phyloP scores from a whole-genome alignment of 108 stramenopile genomes.

The Craspedostauros australis region DNA sequence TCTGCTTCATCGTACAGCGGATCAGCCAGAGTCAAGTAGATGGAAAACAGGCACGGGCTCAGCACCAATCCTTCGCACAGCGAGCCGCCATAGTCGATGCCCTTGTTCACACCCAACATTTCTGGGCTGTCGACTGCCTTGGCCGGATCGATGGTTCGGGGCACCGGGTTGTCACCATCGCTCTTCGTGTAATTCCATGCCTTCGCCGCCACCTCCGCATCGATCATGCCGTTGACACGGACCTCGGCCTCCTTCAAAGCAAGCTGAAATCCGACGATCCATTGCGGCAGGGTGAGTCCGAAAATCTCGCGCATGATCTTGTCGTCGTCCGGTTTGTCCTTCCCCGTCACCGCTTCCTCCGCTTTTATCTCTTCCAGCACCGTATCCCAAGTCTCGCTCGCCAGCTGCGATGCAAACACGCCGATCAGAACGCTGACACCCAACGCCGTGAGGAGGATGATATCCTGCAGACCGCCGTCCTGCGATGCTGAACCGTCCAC shows the following conservation, averaged over 20 bases:
- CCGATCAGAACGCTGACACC: slow-evolving; percentile 79
- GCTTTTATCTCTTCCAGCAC: slow-evolving; percentile 62
- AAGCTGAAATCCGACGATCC: slow-evolving; percentile 64
- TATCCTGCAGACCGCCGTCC: slow-evolving; percentile 49
- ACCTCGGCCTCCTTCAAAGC: slow-evolving; percentile 46
- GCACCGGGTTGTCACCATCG: slow-evolving; percentile 18
- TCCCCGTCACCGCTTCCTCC: slow-evolving; percentile 39
- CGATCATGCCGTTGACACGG: slow-evolving; percentile 46
- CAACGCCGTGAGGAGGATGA: slow-evolving; percentile 53
- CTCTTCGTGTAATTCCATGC: slow-evolving; percentile 69
- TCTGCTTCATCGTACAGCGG: slow-evolving; percentile 49
- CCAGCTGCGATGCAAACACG: slow-evolving; percentile 79
- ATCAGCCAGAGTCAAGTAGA: slow-evolving; percentile 64
- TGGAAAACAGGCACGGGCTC: slow-evolving; percentile 43
- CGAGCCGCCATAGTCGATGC: slow-evolving; percentile 50
- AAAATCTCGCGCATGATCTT: slow-evolving; percentile 48
- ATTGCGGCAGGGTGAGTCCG: slow-evolving; percentile 53
- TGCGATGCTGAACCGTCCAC: slow-evolving; percentile 59
- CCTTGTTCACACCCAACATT: slow-evolving; percentile 35
- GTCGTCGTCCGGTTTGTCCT: slow-evolving; percentile 31
- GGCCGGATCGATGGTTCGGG: slow-evolving; percentile 40
- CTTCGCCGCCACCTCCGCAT: slow-evolving; percentile 52
- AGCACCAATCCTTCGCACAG: slow-evolving; percentile 64
- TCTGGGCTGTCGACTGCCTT: slow-evolving; percentile 47
- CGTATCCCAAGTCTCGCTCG: slow-evolving; percentile 80